Percentiles rank a stretch among this genome's conserved stretches.
These are phyloP conservation scores for maize (Zea mays) DNA, from an alignment of 176 grass and related monocot species.

Conservation along the genomic window Zm-B73-REFERENCE-NAM-5.0 NC_050102.1:5504001-5504500, in stretches of 20 bases:
- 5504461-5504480: no score
- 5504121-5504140: no score
- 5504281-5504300: slow-evolving; percentile 74
- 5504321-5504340: slow-evolving; percentile 75
- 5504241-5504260: slow-evolving; percentile 72
- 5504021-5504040: slow-evolving; percentile 34
- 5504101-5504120: neutral
- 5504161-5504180: neutral
- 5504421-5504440: no score
- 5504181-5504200: neutral
- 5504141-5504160: no score
- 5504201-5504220: slow-evolving; percentile 19
- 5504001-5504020: no score
- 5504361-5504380: no score
- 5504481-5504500: no score
- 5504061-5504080: neutral
- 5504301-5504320: slow-evolving; percentile 85
- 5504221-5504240: slow-evolving; percentile 58
- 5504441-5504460: no score
- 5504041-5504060: slow-evolving; percentile 6
- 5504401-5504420: no score
- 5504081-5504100: neutral
- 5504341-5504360: slow-evolving; percentile 74
- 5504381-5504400: no score
- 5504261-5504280: no score